phyloP scores from a whole-genome alignment of 1,139 yeast genomes.

The Sugiyamaella japonica region DNA sequence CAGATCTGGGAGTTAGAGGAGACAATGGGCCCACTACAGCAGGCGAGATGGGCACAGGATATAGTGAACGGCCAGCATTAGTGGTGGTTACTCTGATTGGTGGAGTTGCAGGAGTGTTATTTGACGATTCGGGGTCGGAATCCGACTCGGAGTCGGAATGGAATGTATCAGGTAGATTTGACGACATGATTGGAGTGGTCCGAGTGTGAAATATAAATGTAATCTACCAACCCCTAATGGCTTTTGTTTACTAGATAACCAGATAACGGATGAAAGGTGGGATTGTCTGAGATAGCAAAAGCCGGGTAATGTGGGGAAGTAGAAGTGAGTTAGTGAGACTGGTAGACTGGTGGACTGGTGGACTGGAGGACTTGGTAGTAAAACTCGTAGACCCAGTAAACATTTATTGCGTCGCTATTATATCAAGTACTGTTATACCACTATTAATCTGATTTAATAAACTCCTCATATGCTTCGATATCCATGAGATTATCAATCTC shows the following conservation, averaged over 20 bases:
- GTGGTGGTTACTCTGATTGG: neutral
- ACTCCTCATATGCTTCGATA: slow-evolving; percentile 63
- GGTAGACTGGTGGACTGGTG: neutral
- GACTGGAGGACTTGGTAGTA: too few species aligned
- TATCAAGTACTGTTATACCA: too few species aligned
- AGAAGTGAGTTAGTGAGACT: neutral
- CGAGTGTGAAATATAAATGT: too few species aligned
- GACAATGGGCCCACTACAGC: neutral
- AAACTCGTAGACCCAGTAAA: too few species aligned
- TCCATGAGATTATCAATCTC: slow-evolving; percentile 49
- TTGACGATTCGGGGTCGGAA: neutral
- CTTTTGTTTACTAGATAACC: neutral
- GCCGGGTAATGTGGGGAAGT: neutral
- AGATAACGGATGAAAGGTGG: neutral
- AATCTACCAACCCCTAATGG: neutral
- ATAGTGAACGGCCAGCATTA: neutral
- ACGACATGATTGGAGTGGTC: too few species aligned
- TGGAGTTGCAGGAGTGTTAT: neutral
- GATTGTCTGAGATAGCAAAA: neutral
- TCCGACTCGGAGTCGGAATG: slow-evolving; percentile 6
- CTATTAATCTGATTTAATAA: slow-evolving; percentile 47
- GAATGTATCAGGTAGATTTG: slow-evolving; percentile 10
- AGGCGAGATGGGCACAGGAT: slow-evolving; percentile 4
- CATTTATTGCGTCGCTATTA: too few species aligned
- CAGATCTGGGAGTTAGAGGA: neutral